phyloP scores from a whole-genome alignment of 345 rosid species.

The Salix viminalis region DNA sequence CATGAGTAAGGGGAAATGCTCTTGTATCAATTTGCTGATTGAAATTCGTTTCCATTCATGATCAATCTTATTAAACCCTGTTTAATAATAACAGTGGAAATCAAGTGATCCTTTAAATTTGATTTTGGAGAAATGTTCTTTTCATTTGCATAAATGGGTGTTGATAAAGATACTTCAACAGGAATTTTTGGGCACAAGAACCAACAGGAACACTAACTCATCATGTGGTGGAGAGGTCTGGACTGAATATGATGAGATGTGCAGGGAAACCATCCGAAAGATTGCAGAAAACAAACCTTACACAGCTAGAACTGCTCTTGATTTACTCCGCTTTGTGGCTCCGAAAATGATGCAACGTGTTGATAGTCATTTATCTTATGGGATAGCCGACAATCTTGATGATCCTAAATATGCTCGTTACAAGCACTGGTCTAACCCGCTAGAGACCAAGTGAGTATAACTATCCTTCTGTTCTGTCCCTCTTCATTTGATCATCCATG shows the following conservation, averaged over 20 bases:
- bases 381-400: conserved; percentile 59
- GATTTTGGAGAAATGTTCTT: neutral
- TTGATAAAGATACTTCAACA: conserved; percentile 9
- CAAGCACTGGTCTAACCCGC: conserved; percentile 79
- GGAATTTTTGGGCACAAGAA: conserved; percentile 22
- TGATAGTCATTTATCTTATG: conserved; percentile 72
- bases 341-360: conserved; percentile 64
- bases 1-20: neutral
- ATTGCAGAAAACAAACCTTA: conserved; percentile 53
- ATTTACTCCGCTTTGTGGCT: conserved; percentile 55
- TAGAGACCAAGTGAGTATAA: conserved; percentile 55
- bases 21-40: neutral
- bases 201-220: conserved; percentile 17
- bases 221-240: conserved; percentile 45
- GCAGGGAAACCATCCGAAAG: conserved; percentile 38
- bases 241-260: conserved; percentile 65
- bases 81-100: neutral
- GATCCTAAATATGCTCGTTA: conserved; percentile 57
- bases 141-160: neutral
- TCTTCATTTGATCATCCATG: no score
- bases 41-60: neutral
- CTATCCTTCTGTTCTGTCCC: neutral
- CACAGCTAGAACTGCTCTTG: conserved; percentile 41
- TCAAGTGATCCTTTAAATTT: neutral
- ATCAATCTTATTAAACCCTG: neutral